phyloP scores from a whole-genome alignment of 2,329 filamentous ascomycete species.

The Harringtonia lauricola region DNA sequence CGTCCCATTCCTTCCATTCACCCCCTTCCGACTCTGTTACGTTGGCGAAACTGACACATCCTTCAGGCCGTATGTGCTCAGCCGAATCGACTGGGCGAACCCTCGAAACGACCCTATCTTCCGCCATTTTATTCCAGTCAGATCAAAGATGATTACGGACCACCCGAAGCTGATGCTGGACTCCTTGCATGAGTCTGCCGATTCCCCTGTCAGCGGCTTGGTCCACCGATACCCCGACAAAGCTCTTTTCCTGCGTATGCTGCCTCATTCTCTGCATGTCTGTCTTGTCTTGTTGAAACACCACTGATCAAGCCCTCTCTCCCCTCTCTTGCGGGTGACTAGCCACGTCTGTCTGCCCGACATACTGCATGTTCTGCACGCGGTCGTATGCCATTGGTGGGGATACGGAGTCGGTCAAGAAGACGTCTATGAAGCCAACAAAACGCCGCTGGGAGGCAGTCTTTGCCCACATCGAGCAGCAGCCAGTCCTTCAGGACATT shows the following conservation, averaged over 20 bases:
- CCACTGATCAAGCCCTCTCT: background rate
- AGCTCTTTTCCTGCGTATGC: conserved; percentile 45
- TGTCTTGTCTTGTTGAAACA: background rate
- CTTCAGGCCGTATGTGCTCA: conserved; percentile 43
- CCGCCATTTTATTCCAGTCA: conserved; percentile 48
- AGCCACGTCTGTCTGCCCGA: conserved; percentile 50
- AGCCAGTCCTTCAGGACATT: conserved; percentile 40
- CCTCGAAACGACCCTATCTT: conserved; percentile 48
- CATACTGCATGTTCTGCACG: conserved; percentile 53
- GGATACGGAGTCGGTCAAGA: conserved; percentile 40
- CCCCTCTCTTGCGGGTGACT: too few relatives aligned
- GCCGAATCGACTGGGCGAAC: conserved; percentile 46
- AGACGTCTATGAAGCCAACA: conserved; percentile 27
- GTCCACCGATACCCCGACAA: conserved; percentile 56
- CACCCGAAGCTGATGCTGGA: conserved; percentile 44
- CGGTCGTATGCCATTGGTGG: conserved; percentile 47
- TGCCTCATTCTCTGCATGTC: background rate
- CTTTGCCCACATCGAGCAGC: conserved; percentile 44
- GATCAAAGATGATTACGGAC: conserved; percentile 39
- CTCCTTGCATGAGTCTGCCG: conserved; percentile 44
- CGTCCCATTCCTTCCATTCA: conserved; percentile 7
- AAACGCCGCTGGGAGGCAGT: conserved; percentile 39
- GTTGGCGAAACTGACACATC: background rate
- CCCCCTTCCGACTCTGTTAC: background rate
- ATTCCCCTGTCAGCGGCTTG: conserved; percentile 44